These are phyloP conservation scores for Rhynchospora pubera DNA, from an alignment of 176 grass and related monocot genomes.

Conservation along the genomic window DNA sequence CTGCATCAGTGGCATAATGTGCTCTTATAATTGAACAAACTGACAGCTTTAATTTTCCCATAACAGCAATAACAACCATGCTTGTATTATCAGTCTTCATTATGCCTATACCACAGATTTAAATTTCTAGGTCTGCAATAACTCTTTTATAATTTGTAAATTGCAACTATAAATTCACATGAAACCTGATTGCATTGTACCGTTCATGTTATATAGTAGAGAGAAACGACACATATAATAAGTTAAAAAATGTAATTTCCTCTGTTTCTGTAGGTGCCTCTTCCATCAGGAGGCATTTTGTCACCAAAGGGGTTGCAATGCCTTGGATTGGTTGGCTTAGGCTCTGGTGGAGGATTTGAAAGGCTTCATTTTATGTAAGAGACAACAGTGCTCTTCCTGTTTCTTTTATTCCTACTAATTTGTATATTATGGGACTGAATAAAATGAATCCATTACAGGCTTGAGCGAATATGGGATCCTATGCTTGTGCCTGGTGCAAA, in stretches of 20 bases:
- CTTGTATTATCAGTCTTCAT: not conserved
- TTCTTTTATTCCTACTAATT: not conserved
- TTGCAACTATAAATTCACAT: not conserved
- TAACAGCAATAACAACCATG: not conserved
- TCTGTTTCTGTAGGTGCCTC: constrained; percentile 45
- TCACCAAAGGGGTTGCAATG: constrained; percentile 84
- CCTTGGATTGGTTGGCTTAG: constrained; percentile 75
- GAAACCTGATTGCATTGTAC: not conserved
- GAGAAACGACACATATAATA: not conserved
- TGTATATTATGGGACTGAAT: not conserved
- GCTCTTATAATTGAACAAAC: not conserved
- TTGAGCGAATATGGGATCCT: constrained; percentile 96
- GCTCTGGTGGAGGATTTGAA: constrained; percentile 85
- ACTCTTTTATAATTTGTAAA: not conserved
- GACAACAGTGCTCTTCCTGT: constrained; percentile 1
- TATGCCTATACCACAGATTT: not conserved
- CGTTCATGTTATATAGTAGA: not conserved
- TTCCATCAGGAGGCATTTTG: constrained; percentile 81
- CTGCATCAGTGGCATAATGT: no score
- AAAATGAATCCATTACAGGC: constrained; percentile 32
- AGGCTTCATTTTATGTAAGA: constrained; percentile 80
- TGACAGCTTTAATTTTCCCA: not conserved
- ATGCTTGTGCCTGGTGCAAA: constrained; percentile 59
- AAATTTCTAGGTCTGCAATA: not conserved
- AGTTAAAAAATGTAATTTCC: constrained; percentile 8